Evolutionary conservation across 176 grass and related monocot genomes (phyloP).

Genomic region (Panicum miliaceum): DNA sequence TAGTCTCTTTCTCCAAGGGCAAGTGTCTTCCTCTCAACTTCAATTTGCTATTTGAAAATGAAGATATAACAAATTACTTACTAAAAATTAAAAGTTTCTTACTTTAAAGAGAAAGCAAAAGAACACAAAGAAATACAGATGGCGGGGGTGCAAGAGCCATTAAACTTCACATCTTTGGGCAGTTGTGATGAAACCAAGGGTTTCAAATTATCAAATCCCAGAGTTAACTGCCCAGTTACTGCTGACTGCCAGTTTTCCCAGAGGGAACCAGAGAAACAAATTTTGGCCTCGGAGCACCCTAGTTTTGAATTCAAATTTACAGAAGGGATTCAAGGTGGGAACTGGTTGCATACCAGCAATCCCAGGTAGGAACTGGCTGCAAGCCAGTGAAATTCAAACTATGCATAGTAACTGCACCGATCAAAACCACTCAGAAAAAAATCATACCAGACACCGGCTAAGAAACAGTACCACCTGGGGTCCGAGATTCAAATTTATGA

Average conservation of each 20-base stretch:
- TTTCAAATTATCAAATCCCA: neutral
- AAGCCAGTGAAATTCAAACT: neutral
- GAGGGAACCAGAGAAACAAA: neutral
- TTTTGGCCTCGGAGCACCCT: neutral
- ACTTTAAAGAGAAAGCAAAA: conserved; percentile 27
- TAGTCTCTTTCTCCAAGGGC: conserved; percentile 71
- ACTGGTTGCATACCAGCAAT: neutral
- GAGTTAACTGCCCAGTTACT: neutral
- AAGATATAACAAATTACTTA: conserved; percentile 29
- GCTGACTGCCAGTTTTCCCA: neutral
- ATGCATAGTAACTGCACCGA: neutral
- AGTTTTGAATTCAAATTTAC: neutral
- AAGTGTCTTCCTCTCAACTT: conserved; percentile 80
- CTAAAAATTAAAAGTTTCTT: conserved; percentile 24
- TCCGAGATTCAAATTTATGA: conserved; percentile 3
- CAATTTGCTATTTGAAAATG: conserved; percentile 76
- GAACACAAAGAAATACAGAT: neutral
- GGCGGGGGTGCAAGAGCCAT: neutral
- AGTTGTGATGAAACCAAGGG: neutral
- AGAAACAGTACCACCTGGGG: neutral
- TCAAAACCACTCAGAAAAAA: neutral
- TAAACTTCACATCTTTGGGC: neutral
- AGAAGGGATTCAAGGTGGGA: neutral
- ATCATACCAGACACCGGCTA: neutral
- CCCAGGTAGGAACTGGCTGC: neutral